Evolutionary conservation across 331 rosid species (phyloP).

Genomic region (Erythrophleum ivorense): DNA sequence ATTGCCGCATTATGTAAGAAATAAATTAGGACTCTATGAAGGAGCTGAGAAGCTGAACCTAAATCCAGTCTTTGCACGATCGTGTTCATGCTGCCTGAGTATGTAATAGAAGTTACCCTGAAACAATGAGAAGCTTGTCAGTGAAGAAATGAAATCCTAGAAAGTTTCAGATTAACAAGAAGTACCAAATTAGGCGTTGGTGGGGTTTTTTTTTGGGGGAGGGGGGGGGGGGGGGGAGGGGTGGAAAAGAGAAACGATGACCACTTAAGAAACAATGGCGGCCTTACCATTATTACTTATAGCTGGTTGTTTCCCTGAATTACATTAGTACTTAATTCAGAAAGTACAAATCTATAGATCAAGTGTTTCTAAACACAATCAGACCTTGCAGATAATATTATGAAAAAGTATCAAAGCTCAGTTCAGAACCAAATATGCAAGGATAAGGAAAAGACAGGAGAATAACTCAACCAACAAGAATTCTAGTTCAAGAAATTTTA

Average conservation of each 20-base stretch:
- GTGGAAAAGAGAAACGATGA: constrained; percentile 4
- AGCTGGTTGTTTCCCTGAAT: constrained; percentile 13
- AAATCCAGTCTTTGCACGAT: constrained; percentile 89
- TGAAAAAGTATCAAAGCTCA: constrained; percentile 9
- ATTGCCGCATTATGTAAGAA: not conserved
- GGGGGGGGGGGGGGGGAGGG: not conserved
- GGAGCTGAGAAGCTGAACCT: constrained; percentile 94
- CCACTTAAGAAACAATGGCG: constrained; percentile 3
- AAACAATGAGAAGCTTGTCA: constrained; percentile 42
- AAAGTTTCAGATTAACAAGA: not conserved
- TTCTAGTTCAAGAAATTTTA: constrained; percentile 4
- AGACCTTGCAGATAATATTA: constrained; percentile 4
- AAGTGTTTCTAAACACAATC: not conserved
- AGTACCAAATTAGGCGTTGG: not conserved
- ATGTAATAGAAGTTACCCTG: constrained; percentile 87
- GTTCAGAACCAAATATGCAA: not conserved
- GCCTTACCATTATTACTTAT: not conserved
- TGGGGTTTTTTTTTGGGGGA: too few relatives aligned
- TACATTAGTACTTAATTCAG: constrained; percentile 26
- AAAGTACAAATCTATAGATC: not conserved
- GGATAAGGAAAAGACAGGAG: constrained; percentile 4
- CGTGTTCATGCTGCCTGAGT: constrained; percentile 73
- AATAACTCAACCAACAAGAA: constrained; percentile 8
- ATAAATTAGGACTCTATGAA: constrained; percentile 47
- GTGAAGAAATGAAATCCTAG: constrained; percentile 26